Conservation (phyloP, 306 rosid genomes). For the Sphenostylis stenocarpa region DNA sequence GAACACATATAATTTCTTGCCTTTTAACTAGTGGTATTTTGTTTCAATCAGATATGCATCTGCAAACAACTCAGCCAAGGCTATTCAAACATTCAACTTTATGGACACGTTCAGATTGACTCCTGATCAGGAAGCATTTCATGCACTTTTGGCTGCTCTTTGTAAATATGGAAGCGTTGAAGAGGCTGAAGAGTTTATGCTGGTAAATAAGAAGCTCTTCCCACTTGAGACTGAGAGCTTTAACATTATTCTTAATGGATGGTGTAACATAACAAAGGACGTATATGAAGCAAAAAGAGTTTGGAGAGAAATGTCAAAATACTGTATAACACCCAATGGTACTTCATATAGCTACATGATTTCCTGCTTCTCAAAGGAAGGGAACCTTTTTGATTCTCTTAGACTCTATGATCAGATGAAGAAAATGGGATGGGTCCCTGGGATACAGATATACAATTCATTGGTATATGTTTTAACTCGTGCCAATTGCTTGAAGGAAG, state of each 20-base stretch:
- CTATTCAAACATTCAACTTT: slow-evolving; percentile 69
- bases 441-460: slow-evolving; percentile 68
- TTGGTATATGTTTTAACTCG: slow-evolving; percentile 58
- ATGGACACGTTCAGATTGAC: slow-evolving; percentile 78
- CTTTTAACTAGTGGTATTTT: not conserved
- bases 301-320: slow-evolving; percentile 86
- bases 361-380: slow-evolving; percentile 78
- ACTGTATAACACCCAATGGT: slow-evolving; percentile 69
- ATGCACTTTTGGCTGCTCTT: slow-evolving; percentile 59
- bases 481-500: slow-evolving; percentile 77
- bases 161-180: slow-evolving; percentile 72
- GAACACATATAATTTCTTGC: not conserved
- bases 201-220: slow-evolving; percentile 71
- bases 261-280: slow-evolving; percentile 74
- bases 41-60: slow-evolving; percentile 69
- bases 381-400: slow-evolving; percentile 86
- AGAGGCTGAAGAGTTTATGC: slow-evolving; percentile 95
- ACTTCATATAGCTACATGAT: slow-evolving; percentile 83
- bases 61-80: slow-evolving; percentile 58
- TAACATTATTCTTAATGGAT: slow-evolving; percentile 81
- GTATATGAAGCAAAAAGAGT: slow-evolving; percentile 77
- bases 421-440: slow-evolving; percentile 66
- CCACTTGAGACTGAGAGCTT: slow-evolving; percentile 65
- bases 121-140: slow-evolving; percentile 72
- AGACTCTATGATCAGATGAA: slow-evolving; percentile 88